These are phyloP conservation scores for Pestalotiopsis fici DNA, from an alignment of 2,329 filamentous ascomycete genomes.

Conservation along the genomic window DNA sequence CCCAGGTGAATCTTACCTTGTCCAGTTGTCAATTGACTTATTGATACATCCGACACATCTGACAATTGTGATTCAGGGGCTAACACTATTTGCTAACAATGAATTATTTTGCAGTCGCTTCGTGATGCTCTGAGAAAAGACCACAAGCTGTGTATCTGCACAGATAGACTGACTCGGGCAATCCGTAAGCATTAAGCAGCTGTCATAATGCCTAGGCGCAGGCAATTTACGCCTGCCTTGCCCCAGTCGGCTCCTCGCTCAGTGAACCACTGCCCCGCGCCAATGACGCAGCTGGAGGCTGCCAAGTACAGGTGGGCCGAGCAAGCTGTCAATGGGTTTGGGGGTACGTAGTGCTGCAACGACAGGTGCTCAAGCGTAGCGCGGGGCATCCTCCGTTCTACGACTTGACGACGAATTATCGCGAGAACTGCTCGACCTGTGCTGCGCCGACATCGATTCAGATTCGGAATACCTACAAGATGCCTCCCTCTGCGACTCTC, in stretches of 20 bases:
- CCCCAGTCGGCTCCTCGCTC: background rate
- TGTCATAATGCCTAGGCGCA: background rate
- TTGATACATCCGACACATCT: background rate
- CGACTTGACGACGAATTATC: background rate
- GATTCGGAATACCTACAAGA: conserved; percentile 20
- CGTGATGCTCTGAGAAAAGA: background rate
- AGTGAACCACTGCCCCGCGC: background rate
- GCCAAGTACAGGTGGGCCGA: background rate
- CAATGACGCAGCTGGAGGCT: conserved; percentile 3
- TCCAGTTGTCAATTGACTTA: background rate
- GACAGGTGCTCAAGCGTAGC: background rate
- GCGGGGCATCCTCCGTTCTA: background rate
- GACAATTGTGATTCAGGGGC: background rate
- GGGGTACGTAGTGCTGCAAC: background rate
- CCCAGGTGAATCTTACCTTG: background rate
- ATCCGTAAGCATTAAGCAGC: background rate
- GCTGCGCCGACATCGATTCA: background rate
- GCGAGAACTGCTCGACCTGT: background rate
- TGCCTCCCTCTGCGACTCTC: conserved; percentile 42
- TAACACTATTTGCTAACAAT: too few species aligned
- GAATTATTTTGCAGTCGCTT: background rate
- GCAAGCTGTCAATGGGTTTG: background rate
- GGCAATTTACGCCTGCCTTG: background rate
- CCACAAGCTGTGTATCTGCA: background rate
- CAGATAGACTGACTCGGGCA: background rate